A percentile compares a stretch with the other conserved stretches of the same genome.
Conservation (phyloP, 2,329 filamentous ascomycete species). For the Colletotrichum costaricense region DNA sequence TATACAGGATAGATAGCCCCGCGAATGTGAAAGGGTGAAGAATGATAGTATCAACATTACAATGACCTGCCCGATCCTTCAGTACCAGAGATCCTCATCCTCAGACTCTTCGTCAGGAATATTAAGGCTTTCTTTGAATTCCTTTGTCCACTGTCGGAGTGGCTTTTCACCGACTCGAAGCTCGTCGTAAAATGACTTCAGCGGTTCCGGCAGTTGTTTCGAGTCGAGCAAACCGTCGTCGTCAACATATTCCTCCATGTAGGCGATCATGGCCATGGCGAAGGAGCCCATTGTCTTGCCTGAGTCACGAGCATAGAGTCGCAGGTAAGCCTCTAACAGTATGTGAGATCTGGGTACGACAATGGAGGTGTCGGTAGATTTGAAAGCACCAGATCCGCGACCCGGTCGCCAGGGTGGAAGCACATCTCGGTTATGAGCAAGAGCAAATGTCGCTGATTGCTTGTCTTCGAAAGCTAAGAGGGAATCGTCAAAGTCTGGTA, state of each 20-base stretch:
- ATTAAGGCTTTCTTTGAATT: slow-evolving; percentile 33
- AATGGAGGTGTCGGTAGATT: slow-evolving; percentile 24
- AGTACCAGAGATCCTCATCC: not conserved
- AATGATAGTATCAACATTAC: too few relatives aligned
- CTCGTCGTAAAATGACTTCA: slow-evolving; percentile 36
- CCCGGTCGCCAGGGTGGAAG: slow-evolving; percentile 40
- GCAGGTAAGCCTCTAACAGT: slow-evolving; percentile 41
- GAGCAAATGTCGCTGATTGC: slow-evolving; percentile 35
- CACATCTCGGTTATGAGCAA: slow-evolving; percentile 38
- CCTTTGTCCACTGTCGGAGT: slow-evolving; percentile 35
- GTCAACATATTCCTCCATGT: slow-evolving; percentile 41
- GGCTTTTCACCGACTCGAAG: slow-evolving; percentile 33
- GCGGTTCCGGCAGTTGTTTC: slow-evolving; percentile 37
- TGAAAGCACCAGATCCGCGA: slow-evolving; percentile 23
- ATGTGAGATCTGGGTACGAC: slow-evolving; percentile 39
- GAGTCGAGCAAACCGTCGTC: slow-evolving; percentile 40
- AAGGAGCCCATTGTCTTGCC: slow-evolving; percentile 37
- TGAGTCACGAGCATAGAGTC: slow-evolving; percentile 39
- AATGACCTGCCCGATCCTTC: too few relatives aligned
- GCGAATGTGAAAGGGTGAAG: too few relatives aligned
- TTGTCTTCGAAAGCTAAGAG: slow-evolving; percentile 24
- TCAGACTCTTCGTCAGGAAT: not conserved
- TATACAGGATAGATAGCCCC: slow-evolving; percentile 52
- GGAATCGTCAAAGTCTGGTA: not conserved
- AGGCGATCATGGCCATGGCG: slow-evolving; percentile 39